Base-by-base conservation (phyloP, 2,329 filamentous ascomycete species). In the Diplodia seriata region DNA sequence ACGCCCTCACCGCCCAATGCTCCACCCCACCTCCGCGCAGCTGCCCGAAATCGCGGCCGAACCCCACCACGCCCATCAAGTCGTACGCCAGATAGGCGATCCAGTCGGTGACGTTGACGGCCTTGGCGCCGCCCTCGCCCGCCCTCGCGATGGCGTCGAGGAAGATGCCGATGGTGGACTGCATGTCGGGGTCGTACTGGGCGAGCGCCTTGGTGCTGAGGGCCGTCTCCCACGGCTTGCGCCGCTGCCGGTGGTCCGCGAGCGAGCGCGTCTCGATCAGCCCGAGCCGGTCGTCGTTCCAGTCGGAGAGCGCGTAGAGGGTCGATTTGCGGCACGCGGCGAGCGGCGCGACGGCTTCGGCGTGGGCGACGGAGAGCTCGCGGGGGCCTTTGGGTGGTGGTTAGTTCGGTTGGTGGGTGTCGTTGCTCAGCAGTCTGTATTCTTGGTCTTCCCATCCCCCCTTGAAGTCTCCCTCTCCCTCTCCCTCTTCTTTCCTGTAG, bases 21-120 rank as follows among this genome's bases (percentile, higher is more conserved):
- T 82, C 81, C 33, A 70, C 73, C 4, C 77, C 76, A 20, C 78
- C 75, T 69, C 56, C 56, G 1, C 79, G 76, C 67, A 83, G 70
- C 80, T 82, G 81, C 33, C 77, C 74, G 71, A 83, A 81, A 47
- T 77, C 74, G 65, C 79, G 77, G n/a, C 76, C 81, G 66, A 81
- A 80, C 7, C 75, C 77, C 12, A 83, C 71, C 66, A 84, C 81
- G 11, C 81, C 81, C 79, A 86, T 84, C 29, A 85, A 76, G 68
- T 85, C 84, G 68, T 85, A 81, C 65, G 79, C 78, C 68, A 83
- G 78, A 69, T 77, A 83, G 59, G 79, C 74, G 31, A 76, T 65
- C 77, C 76, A 77, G 49, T 75, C 70, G 3, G 74, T 76, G 15
- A 76, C 74, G 8, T 76, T 69, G 1, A 79, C 63, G 68, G 3